Percentiles rank a stretch among this genome's conserved stretches.
Evolutionary conservation across 257 asterid genomes (phyloP).

Genomic region (Solanum appendiculatum): DNA sequence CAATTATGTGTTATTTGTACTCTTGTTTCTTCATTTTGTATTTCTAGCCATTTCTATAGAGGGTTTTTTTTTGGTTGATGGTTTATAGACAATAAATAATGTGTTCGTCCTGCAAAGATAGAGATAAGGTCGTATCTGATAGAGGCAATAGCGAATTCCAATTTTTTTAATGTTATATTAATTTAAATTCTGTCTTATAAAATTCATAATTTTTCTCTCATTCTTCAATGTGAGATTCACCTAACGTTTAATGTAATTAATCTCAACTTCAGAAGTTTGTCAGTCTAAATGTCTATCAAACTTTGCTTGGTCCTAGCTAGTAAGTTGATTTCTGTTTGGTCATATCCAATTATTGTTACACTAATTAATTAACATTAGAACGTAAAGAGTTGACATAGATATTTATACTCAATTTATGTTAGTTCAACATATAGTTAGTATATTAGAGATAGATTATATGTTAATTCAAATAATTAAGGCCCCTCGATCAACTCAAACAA

Average conservation of each 20-base stretch:
- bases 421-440: not conserved
- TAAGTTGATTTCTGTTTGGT: not conserved
- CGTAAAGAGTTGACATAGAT: not conserved
- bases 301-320: not conserved
- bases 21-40: not conserved
- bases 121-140: not conserved
- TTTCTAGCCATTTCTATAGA: no score
- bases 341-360: not conserved
- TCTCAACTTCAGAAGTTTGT: rapidly evolving
- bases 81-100: not conserved
- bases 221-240: not conserved
- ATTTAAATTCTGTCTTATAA: not conserved
- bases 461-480: not conserved
- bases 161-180: no score
- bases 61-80: not conserved
- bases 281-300: not conserved
- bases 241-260: not conserved
- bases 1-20: not conserved
- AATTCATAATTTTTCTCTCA: not conserved
- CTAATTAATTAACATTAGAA: not conserved
- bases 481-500: not conserved
- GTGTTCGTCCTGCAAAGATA: rapidly evolving
- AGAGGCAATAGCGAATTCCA: no score
- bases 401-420: not conserved
- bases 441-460: not conserved